Percentiles rank a stretch among this genome's conserved stretches.
Evolutionary conservation across 2,329 filamentous ascomycete species (phyloP).

Genomic region (Pezicula radicicola): DNA sequence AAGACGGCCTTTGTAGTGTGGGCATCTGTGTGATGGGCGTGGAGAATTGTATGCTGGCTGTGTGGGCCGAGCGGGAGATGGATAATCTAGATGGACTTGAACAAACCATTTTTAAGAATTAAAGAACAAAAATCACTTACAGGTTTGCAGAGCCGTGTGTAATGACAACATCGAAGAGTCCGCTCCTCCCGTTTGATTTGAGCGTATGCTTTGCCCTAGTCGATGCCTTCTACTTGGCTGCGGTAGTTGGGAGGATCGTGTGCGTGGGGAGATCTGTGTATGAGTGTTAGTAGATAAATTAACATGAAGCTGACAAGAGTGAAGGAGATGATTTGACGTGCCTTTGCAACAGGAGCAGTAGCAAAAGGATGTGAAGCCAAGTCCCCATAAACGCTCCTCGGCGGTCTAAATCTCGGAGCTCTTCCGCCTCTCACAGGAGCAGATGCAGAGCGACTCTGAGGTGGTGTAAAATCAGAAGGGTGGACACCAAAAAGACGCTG

Average conservation of each 20-base stretch:
- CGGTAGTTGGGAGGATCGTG: background rate
- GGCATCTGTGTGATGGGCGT: slow-evolving; percentile 3
- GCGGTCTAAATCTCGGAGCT: slow-evolving; percentile 25
- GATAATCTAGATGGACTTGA: slow-evolving; percentile 7
- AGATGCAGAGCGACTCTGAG: slow-evolving; percentile 4
- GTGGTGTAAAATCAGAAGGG: slow-evolving; percentile 4
- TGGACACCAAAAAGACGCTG: slow-evolving; percentile 19
- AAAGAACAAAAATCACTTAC: background rate
- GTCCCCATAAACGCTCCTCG: slow-evolving; percentile 25
- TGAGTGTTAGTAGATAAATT: slow-evolving; percentile 3
- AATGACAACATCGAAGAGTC: background rate
- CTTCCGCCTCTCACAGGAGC: slow-evolving; percentile 9
- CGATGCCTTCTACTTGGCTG: background rate
- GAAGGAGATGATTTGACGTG: too few relatives aligned
- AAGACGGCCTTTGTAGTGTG: slow-evolving; percentile 8
- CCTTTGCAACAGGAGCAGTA: slow-evolving; percentile 14
- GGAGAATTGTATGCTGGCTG: background rate
- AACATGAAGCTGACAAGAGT: background rate
- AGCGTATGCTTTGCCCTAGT: background rate
- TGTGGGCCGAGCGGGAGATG: background rate
- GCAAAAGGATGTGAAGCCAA: slow-evolving; percentile 27
- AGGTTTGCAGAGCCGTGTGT: background rate
- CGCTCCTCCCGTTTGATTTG: background rate
- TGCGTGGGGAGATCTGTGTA: background rate
- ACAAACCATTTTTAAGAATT: slow-evolving; percentile 11